phyloP scores from a whole-genome alignment of 371 early-diverging fungal species.

The Lichtheimia ornata region DNA sequence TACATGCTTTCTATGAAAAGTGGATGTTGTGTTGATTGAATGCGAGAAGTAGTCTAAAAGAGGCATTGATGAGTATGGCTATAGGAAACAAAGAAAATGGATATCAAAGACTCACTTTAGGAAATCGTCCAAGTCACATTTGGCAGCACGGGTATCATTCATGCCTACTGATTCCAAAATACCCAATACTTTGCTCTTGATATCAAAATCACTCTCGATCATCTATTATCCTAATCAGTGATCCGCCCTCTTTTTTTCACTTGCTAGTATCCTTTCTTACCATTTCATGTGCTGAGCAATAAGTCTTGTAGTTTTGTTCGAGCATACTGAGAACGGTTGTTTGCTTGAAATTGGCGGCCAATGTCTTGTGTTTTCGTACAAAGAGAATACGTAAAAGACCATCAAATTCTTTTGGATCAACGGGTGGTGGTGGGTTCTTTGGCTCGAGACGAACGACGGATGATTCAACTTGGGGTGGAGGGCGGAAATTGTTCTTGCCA shows the following conservation, averaged over 20 bases:
- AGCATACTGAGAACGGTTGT: conserved; percentile 83
- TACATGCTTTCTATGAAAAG: conserved; percentile 46
- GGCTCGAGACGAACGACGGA: conserved; percentile 97
- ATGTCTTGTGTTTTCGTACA: conserved; percentile 96
- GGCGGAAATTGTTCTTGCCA: conserved; percentile 98
- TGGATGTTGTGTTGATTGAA: conserved; percentile 79
- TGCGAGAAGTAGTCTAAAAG: conserved; percentile 63
- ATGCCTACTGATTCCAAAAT: conserved; percentile 73
- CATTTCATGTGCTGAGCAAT: conserved; percentile 75
- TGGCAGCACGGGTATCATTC: conserved; percentile 83
- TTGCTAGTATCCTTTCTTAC: conserved; percentile 31
- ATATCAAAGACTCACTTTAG: conserved; percentile 55
- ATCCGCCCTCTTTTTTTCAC: neutral
- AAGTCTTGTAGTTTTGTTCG: conserved; percentile 94
- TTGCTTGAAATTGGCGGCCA: conserved; percentile 92
- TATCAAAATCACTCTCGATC: conserved; percentile 82
- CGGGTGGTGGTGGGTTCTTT: conserved; percentile 89
- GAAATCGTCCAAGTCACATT: conserved; percentile 93
- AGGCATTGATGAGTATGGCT: conserved; percentile 20
- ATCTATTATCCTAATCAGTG: conserved; percentile 48
- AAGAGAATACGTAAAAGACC: conserved; percentile 96
- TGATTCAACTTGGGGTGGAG: conserved; percentile 99
- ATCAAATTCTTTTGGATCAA: conserved; percentile 98
- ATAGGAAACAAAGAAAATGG: neutral
- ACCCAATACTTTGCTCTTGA: conserved; percentile 71